A percentile compares a stretch with the other conserved stretches of the same genome.
Conservation (phyloP, 306 rosid species). For the Quercus ilex region DNA sequence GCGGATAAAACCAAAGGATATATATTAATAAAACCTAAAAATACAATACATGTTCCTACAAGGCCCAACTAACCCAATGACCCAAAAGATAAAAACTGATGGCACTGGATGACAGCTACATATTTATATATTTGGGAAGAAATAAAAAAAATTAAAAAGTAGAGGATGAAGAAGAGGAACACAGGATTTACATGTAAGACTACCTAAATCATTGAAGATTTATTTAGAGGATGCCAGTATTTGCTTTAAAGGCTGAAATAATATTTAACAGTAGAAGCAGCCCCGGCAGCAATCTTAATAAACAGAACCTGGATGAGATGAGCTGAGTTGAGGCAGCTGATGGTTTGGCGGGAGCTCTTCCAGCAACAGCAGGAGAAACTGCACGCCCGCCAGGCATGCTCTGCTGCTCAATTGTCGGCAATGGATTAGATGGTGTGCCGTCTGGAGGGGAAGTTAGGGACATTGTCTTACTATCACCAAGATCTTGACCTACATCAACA, state of each 20-base stretch:
- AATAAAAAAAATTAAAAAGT: background rate
- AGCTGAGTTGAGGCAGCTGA: conserved; percentile 56
- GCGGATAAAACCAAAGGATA: background rate
- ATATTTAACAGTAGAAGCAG: conserved; percentile 38
- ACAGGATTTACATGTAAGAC: conserved; percentile 59
- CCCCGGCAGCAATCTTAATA: conserved; percentile 33
- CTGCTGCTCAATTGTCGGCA: conserved; percentile 88
- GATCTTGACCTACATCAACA: conserved; percentile 64
- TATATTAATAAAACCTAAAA: background rate
- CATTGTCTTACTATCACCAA: conserved; percentile 53
- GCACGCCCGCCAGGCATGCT: conserved; percentile 53
- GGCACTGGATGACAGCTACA: conserved; percentile 37
- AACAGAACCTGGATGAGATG: conserved; percentile 18
- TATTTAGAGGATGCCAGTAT: conserved; percentile 10
- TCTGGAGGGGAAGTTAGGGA: conserved; percentile 48
- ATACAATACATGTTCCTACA: conserved; percentile 21
- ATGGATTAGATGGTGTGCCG: conserved; percentile 51
- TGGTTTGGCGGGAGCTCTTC: conserved; percentile 76
- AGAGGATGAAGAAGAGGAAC: conserved; percentile 3
- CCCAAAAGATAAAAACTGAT: conserved; percentile 29
- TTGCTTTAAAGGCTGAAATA: conserved; percentile 20
- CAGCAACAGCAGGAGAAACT: conserved; percentile 88
- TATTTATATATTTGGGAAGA: conserved; percentile 30
- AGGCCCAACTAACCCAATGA: conserved; percentile 35
- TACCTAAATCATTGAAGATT: conserved; percentile 31